Base-by-base conservation (phyloP, 192 early-diverging fungal genomes). In the Dissophora ornata region DNA sequence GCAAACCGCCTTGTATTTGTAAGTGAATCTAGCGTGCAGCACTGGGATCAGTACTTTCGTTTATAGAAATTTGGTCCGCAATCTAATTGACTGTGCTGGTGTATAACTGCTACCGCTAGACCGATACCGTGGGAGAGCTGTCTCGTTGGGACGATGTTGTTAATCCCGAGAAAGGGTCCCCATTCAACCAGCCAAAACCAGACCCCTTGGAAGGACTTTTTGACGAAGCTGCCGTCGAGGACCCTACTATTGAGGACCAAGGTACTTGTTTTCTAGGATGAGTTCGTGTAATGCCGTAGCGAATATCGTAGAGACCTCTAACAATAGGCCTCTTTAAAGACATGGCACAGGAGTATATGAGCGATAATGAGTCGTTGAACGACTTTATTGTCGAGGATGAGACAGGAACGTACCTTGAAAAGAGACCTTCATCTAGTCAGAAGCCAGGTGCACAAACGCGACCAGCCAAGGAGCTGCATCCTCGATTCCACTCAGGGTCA, bases 381-480 rank as follows among this genome's bases (percentile, higher is more conserved):
- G 90, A 95, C 57, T 97, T 97, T 88, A 89, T 97, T 0, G 92
- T 90, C 0, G 94, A 96, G 68, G 96, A 97, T 71, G 93, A 96
- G 56, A 92, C 90, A 15, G 89, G 79, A 15, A 91, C 89, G 5
- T 94, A 95, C 66, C 75, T 84, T 12, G 84, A 84, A 18, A 60
- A 60, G 42, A 59, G 61, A 52, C 47, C 61, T 0, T 0, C 19
- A 21, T 36, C 16, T 26, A 24, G 41, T 29, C 28, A 19, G 29
- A 51, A 68, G 32, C 6, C 47, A 5, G 36, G 48, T 7, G 12
- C 28, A 18, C 41, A 11, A 28, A 22, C 41, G 30, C 18, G 33
- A 2, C 32, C 55, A 7, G 65, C 55, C 33, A 79, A 71, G 57
- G 62, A 46, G 32, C 54, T 79, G 24, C 90, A 93, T 57, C 80